Evolutionary conservation across 2,329 filamentous ascomycete species (phyloP), one percentile per base, ranked within the genome.

Genomic region (Fusarium neocosmosporiellum): DNA sequence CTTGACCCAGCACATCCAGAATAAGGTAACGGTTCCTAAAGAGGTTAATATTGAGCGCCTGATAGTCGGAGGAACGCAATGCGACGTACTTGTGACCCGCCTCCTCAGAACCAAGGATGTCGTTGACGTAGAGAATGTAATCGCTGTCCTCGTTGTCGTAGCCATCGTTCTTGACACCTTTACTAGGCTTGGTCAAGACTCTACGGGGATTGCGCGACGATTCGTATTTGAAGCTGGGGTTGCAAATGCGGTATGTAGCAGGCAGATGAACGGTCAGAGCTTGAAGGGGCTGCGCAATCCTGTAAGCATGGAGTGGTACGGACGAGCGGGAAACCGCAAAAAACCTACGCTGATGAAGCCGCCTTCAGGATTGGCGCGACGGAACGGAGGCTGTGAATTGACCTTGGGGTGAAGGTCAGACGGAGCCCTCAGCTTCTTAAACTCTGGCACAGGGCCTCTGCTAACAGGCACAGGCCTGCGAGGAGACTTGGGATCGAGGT

Each of bases 101-200:
- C 82, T 99, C 96, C 83, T 99, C 96, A 16, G 96, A 98, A 11
- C 96, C 96, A 63, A 99, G 86, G 73, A 99, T 99, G 81, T 99
- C 96, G 82, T 99, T 99, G 78, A 99, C 96, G 78, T 98, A 99
- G 75, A 99, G 90, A 79, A 99, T 99, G 81, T 99, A 99, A 80
- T 99, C 96, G 82, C 96, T 98, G 77, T 99, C 96, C 81, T 99
- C 96, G 76, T 99, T 99, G 80, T 99, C 96, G 79, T 96, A 99
- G 5, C 96, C 96, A 84, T 99, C 96, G 79, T 99, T 99, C 88
- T 99, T 99, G 71, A 94, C 90, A 16, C 96, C 96, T 84, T 99
- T 99, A 88, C 96, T 98, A 9, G 96, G 96, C 83, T 99, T 99
- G 18, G 96, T 99, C 75, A 99, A 88, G 58, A 99, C 96, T 81